Base-by-base conservation (phyloP, 2,329 filamentous ascomycete species). In the Macrophomina tecta region DNA sequence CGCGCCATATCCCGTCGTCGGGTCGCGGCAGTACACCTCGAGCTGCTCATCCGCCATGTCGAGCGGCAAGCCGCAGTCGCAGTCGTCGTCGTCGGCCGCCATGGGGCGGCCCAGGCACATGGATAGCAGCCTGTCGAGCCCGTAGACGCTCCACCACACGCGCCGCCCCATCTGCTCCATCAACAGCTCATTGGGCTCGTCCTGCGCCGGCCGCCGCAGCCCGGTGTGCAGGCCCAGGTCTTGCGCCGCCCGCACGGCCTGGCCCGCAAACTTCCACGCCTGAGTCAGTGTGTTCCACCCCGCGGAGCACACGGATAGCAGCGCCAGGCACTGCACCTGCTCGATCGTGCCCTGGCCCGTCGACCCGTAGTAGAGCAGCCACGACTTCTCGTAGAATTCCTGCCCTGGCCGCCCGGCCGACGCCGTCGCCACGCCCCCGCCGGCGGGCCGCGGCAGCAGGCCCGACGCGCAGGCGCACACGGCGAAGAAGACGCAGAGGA, bases 141-240 rank as follows among this genome's bases (percentile, higher is more conserved):
- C 56, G 56, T 61, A 61, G 56, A 61, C 42, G 40, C 56, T 61
- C 56, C 40, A 62, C 58, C 42, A 62, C 45, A 36, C 58, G 30
- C 45, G 58, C 30, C 40, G 42, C 16, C 45, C 30, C 42, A 40
- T 23, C 42, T 49, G 45, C n/a, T 36, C 58, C 32, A 36, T 36
- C 18, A 48, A 18, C 32, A 49, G 18, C 34, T 62, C 32, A n/a
- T 49, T 38, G 16, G 58, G 45, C 12, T 38, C 45, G 32, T 49
- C 58, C n/a, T 49, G 42, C 28, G 58, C 58, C 30, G 58, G 58
- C 56, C 56, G 30, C 30, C 58, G 58, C 32, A 49, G n/a, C 40
- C 42, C 58, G 11, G n/a, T 28, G 42, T 62, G 58, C 45, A 49
- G 16, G n/a, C 30, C 42, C 40, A 51, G 32, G 18, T 62, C 58